phyloP scores from a whole-genome alignment of 257 asterid genomes.

The Solanum etuberosum region DNA sequence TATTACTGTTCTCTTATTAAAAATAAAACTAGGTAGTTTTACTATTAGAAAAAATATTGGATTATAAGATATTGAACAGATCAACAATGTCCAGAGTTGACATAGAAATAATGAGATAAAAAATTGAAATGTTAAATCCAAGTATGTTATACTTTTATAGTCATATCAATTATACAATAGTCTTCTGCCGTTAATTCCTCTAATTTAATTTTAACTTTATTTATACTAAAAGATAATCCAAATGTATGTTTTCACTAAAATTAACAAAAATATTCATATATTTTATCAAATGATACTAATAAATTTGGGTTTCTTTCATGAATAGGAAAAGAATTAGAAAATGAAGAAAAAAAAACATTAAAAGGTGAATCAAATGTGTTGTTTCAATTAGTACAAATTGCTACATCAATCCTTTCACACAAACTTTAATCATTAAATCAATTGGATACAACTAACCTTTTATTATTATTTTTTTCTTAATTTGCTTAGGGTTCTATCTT shows the following conservation, averaged over 20 bases:
- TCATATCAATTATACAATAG: neutral
- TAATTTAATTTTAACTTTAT: neutral
- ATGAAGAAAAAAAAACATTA: neutral
- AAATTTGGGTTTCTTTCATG: neutral
- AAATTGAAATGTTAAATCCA: neutral
- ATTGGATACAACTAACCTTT: constrained; percentile 13
- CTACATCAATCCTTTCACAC: neutral
- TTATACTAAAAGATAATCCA: neutral
- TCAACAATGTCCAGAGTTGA: neutral
- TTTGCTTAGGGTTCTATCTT: constrained; percentile 31
- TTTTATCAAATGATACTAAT: neutral
- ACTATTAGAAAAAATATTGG: neutral
- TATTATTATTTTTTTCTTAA: neutral
- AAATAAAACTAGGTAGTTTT: neutral
- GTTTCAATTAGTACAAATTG: neutral
- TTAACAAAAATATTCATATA: neutral
- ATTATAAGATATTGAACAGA: neutral
- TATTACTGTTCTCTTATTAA: neutral
- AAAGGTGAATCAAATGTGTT: neutral
- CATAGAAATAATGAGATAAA: neutral
- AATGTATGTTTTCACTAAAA: neutral
- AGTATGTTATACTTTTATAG: neutral
- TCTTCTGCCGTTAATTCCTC: no score
- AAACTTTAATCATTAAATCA: constrained; percentile 14
- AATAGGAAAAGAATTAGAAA: neutral